These are phyloP conservation scores for Suillus subluteus DNA, from an alignment of 768 basidiomycete species.

Conservation along the genomic window DNA sequence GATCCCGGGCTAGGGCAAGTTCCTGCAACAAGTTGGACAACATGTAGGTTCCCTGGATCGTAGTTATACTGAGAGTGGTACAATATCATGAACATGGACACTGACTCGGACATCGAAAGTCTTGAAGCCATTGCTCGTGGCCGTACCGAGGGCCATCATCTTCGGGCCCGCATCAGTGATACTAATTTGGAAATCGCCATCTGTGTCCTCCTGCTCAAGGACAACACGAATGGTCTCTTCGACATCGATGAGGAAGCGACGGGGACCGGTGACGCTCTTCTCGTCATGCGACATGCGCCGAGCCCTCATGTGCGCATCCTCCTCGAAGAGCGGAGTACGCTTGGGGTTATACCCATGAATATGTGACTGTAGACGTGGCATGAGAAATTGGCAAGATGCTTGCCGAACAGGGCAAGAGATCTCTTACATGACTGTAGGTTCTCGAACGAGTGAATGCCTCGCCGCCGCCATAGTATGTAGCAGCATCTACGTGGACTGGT, in stretches of 20 bases:
- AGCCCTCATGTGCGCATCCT: constrained; percentile 72
- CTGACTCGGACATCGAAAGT: constrained; percentile 91
- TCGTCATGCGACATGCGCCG: constrained; percentile 94
- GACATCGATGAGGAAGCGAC: constrained; percentile 95
- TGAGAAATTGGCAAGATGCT: constrained; percentile 22
- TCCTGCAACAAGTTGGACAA: constrained; percentile 98
- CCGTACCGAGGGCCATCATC: constrained; percentile 93
- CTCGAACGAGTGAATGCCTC: constrained; percentile 81
- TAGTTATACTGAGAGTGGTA: constrained; percentile 17
- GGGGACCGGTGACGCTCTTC: constrained; percentile 74
- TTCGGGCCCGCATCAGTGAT: constrained; percentile 97
- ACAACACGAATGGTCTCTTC: constrained; percentile 97
- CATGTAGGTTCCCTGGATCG: constrained; percentile 93
- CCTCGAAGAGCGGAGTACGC: constrained; percentile 71
- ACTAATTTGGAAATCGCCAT: constrained; percentile 95
- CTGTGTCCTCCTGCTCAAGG: constrained; percentile 97
- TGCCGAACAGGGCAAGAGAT: constrained; percentile 3
- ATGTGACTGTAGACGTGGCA: constrained; percentile 54
- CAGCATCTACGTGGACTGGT: constrained; percentile 66
- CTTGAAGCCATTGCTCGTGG: constrained; percentile 97
- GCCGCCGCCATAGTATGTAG: constrained; percentile 80
- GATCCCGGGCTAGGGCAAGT: constrained; percentile 93
- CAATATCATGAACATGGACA: constrained; percentile 13
- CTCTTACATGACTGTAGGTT: constrained; percentile 83
- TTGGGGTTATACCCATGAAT: constrained; percentile 75